These are phyloP conservation scores for Rosa lucieae DNA, from an alignment of 306 rosid genomes.

Conservation along the genomic window DNA sequence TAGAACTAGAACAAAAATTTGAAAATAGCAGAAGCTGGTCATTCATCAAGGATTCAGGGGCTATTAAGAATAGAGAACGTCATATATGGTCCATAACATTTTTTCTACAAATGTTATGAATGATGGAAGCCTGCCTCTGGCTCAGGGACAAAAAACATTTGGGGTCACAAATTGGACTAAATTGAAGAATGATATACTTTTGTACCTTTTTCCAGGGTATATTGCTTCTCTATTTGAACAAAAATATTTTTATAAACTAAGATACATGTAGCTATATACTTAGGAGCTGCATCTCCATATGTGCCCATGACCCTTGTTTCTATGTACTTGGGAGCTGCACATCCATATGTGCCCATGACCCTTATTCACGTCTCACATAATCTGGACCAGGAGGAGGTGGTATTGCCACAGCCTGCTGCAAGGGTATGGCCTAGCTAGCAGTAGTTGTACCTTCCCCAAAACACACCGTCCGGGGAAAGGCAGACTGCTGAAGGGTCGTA, in stretches of 20 bases:
- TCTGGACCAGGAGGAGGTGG: too few relatives aligned
- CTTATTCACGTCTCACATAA: too few relatives aligned
- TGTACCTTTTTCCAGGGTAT: neutral
- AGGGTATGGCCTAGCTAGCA: too few relatives aligned
- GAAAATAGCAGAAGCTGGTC: neutral
- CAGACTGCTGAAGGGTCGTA: too few relatives aligned
- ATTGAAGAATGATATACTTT: neutral
- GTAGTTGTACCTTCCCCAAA: too few relatives aligned
- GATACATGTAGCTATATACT: conserved; percentile 93
- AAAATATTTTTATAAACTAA: conserved; percentile 10
- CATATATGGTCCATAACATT: neutral
- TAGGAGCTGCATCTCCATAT: conserved; percentile 95
- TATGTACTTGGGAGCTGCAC: too few relatives aligned
- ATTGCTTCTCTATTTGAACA: neutral
- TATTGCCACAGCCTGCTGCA: too few relatives aligned
- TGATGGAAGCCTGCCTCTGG: neutral
- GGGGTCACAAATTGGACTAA: neutral
- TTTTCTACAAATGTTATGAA: neutral
- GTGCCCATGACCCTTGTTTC: conserved; percentile 50
- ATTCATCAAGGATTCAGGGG: neutral
- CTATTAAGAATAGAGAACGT: neutral
- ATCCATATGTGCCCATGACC: too few relatives aligned
- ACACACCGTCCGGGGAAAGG: too few relatives aligned
- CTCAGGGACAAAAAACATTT: neutral
- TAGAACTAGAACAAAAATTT: neutral